A percentile compares a stretch with the other conserved stretches of the same genome.
Evolutionary conservation across 352 stramenopile genomes (phyloP).

Genomic region (Phytophthora lateralis): DNA sequence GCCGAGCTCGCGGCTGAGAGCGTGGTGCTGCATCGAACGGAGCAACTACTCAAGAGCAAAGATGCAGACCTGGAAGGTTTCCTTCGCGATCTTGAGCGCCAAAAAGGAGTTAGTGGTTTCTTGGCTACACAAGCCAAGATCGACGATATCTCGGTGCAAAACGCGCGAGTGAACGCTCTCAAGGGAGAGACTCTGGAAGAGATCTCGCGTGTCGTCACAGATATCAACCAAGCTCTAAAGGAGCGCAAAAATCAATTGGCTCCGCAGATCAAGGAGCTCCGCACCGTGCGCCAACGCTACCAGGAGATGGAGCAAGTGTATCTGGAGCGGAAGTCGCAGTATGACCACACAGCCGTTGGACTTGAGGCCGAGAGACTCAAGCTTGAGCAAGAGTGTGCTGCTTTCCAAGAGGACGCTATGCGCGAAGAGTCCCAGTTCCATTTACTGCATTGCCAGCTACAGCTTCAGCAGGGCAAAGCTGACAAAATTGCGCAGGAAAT

Average conservation of each 20-base stretch:
- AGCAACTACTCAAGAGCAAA: constrained; percentile 91
- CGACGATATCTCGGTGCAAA: constrained; percentile 88
- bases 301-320: constrained; percentile 91
- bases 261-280: constrained; percentile 93
- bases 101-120: constrained; percentile 87
- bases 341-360: constrained; percentile 89
- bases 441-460: constrained; percentile 74
- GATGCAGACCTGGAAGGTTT: constrained; percentile 87
- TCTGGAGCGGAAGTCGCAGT: constrained; percentile 86
- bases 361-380: constrained; percentile 90
- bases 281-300: constrained; percentile 86
- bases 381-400: constrained; percentile 89
- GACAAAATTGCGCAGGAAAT: constrained; percentile 89
- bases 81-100: constrained; percentile 80
- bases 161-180: constrained; percentile 88
- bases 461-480: constrained; percentile 75
- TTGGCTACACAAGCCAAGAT: constrained; percentile 89
- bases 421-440: constrained; percentile 90
- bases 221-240: constrained; percentile 92
- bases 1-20: constrained; percentile 83
- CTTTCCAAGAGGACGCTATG: constrained; percentile 89
- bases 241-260: constrained; percentile 93
- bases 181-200: constrained; percentile 95
- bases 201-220: constrained; percentile 91
- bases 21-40: constrained; percentile 91